A percentile compares a stretch with the other conserved stretches of the same genome.
These are phyloP conservation scores for Emergomyces pasteurianus DNA, from an alignment of 2,329 filamentous ascomycete genomes.

Conservation along the genomic window DNA sequence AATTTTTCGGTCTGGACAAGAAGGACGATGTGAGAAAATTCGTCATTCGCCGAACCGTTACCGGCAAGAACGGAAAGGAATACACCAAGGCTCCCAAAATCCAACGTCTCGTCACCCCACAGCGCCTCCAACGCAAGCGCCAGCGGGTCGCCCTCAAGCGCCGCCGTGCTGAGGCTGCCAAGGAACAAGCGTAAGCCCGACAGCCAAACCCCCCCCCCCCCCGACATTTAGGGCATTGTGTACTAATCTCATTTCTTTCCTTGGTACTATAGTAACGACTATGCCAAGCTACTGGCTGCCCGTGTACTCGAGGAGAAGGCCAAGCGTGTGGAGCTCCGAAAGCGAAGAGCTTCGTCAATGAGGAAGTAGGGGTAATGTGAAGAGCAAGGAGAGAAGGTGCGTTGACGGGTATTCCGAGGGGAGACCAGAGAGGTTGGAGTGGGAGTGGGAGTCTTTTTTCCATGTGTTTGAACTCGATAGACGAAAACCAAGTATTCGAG, in stretches of 20 bases:
- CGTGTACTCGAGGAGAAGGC: conserved; percentile 93
- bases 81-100: conserved; percentile 99
- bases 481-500: background rate
- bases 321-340: conserved; percentile 85
- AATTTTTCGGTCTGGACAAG: conserved; percentile 99
- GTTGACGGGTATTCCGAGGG: background rate
- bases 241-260: conserved; percentile 24
- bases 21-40: conserved; percentile 99
- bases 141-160: conserved; percentile 97
- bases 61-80: conserved; percentile 86
- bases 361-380: conserved; percentile 50
- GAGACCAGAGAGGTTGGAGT: background rate
- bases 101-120: conserved; percentile 97
- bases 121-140: conserved; percentile 99
- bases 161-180: conserved; percentile 89
- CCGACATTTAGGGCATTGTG: background rate
- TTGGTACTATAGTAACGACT: conserved; percentile 62
- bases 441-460: conserved; percentile 1
- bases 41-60: conserved; percentile 97
- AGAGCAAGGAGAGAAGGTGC: background rate
- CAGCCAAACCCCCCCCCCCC: conserved; percentile 1
- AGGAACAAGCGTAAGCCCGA: conserved; percentile 89
- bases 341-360: conserved; percentile 94
- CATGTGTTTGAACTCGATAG: conserved; percentile 3
- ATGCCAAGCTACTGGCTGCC: conserved; percentile 90